Conservation (phyloP, 352 stramenopile genomes). For the Phytophthora sansomeana region DNA sequence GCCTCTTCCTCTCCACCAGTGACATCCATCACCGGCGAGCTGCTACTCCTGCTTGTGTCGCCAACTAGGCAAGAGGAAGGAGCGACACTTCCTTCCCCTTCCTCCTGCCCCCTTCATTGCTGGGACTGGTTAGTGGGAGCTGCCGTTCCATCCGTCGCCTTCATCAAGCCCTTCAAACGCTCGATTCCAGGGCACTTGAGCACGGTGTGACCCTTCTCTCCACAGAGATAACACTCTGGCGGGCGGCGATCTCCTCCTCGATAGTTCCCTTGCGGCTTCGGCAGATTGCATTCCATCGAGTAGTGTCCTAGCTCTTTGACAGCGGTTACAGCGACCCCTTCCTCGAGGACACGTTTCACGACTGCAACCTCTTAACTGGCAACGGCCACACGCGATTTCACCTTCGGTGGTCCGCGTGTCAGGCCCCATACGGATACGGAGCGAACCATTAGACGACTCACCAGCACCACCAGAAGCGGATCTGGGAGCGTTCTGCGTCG, state of each 20-base stretch:
- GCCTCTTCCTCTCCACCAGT: no score
- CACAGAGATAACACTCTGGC: background rate
- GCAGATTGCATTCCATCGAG: background rate
- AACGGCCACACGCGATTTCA: conserved; percentile 2
- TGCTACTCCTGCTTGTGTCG: background rate
- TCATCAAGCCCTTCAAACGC: background rate
- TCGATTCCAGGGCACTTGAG: background rate
- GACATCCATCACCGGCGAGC: background rate
- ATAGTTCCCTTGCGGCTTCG: background rate
- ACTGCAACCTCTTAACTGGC: background rate
- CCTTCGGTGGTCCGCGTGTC: background rate
- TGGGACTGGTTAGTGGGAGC: background rate
- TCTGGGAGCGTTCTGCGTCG: background rate
- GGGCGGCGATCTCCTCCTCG: background rate
- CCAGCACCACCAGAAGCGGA: background rate
- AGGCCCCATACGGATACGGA: background rate
- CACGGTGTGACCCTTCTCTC: background rate
- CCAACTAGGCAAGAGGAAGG: conserved; percentile 8
- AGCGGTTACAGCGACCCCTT: background rate
- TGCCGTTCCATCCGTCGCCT: background rate
- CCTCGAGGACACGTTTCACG: background rate
- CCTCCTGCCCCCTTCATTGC: conserved; percentile 10
- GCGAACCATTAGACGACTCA: no score
- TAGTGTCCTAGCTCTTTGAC: background rate
- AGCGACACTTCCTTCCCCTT: conserved; percentile 3